Base-by-base conservation (phyloP, 2,329 filamentous ascomycete species). In the Didymella exigua region DNA sequence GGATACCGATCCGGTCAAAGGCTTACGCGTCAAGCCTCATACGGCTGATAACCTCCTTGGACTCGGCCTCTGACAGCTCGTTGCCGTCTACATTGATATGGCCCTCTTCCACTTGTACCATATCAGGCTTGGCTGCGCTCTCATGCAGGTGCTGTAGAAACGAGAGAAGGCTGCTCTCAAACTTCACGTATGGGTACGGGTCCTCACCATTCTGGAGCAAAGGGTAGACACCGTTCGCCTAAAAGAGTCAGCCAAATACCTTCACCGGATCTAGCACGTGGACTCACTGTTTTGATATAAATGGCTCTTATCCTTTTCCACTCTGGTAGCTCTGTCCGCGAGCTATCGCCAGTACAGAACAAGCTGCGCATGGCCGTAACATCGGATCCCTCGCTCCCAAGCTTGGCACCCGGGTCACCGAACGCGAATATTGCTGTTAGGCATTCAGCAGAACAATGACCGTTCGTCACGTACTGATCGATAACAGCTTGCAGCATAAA, bases 51-150 rank as follows among this genome's bases (percentile, higher is more conserved):
- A 73, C 70, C 8, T 69, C 71, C 36, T 62, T 56, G 7, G 70
- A 71, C 1, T 73, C 71, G 5, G 44, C 53, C 29, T 71, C 70
- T 0, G 67, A 62, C 7, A 75, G 63, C 38, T 72, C 68, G 29
- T 62, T 67, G 4, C 63, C 62, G 30, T 75, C 60, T 18, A 74
- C 66, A 10, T 67, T 71, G 40, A 75, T 70, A 3, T 76, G 69
- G 1, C 81, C 80, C 23, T 73, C 74, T 58, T 85, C 82, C 4
- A 85, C 71, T 58, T 85, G 82, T 1, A 78, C 63, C 1, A 85
- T 74, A 18, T 84, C 71, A 0, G 83, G 83, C 27, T 74, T 69
- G 18, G 78, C 67, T 16, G 82, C 66, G 6, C 68, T 71, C 2
- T 72, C 64, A 54, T 82, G 75, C 11, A 85, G 65, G 24, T 73